These are phyloP conservation scores for Coemansia sp. DNA, from an alignment of 192 early-diverging fungal species.

Conservation along the genomic window DNA sequence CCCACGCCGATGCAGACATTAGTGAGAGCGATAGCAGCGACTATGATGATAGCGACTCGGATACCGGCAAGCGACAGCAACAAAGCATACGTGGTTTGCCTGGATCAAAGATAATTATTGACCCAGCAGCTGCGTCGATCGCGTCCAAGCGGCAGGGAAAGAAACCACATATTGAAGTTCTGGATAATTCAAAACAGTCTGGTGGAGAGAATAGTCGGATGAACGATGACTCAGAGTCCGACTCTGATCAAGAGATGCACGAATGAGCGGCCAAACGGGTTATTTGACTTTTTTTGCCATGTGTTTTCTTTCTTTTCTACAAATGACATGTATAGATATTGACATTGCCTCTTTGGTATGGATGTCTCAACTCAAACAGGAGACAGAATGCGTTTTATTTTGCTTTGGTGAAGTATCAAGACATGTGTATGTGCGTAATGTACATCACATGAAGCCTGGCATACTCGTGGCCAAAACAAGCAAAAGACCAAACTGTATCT, in stretches of 20 bases:
- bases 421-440: not conserved
- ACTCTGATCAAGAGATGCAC: constrained; percentile 2
- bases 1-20: not conserved
- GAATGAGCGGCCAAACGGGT: not conserved
- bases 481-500: not conserved
- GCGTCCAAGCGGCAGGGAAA: not conserved
- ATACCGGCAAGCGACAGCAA: not conserved
- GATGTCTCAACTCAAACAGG: too few relatives aligned
- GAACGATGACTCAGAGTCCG: constrained; percentile 1
- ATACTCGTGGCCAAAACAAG: not conserved
- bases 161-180: constrained; percentile 17
- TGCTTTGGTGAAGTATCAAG: not conserved
- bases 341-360: not conserved
- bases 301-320: not conserved
- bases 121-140: constrained; percentile 5
- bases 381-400: not conserved
- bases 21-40: constrained; percentile 5
- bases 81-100: not conserved
- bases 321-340: constrained; percentile 3
- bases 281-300: not conserved
- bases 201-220: not conserved
- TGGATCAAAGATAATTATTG: constrained; percentile 12
- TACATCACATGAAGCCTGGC: not conserved
- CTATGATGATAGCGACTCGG: constrained; percentile 6
- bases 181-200: not conserved